Conservation (phyloP, 495 filamentous ascomycete species). For the Geopyxis carbonaria region DNA sequence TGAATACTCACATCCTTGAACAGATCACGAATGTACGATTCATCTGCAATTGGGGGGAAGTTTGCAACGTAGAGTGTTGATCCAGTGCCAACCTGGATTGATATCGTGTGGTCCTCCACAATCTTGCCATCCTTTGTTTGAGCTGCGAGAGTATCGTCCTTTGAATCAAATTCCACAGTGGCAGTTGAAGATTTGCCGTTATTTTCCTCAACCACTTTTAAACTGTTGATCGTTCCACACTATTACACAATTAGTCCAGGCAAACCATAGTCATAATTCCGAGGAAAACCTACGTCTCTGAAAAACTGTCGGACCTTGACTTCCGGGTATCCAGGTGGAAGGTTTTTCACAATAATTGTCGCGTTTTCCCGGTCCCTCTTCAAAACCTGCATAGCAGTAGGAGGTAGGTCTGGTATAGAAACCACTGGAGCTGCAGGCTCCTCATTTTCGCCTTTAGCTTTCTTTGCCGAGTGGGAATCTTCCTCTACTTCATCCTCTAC, state of each 20-base stretch:
- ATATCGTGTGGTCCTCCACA: slow-evolving; percentile 51
- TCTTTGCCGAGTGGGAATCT: slow-evolving; percentile 18
- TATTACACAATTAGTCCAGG: slow-evolving; percentile 21
- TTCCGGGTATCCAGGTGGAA: slow-evolving; percentile 52
- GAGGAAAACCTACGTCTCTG: slow-evolving; percentile 40
- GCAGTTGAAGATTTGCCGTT: slow-evolving; percentile 46
- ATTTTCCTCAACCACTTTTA: slow-evolving; percentile 44
- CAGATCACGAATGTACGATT: slow-evolving; percentile 55
- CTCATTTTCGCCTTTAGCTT: slow-evolving; percentile 20
- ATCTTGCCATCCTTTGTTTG: slow-evolving; percentile 60
- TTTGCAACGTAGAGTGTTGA: slow-evolving; percentile 82
- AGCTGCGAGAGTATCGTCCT: slow-evolving; percentile 66
- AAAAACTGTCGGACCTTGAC: slow-evolving; percentile 73
- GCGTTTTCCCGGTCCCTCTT: slow-evolving; percentile 82
- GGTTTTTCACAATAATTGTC: slow-evolving; percentile 58
- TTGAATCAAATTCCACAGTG: slow-evolving; percentile 65
- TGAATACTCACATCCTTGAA: slow-evolving; percentile 41
- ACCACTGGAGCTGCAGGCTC: slow-evolving; percentile 11
- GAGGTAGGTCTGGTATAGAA: slow-evolving; percentile 16
- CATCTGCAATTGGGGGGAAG: slow-evolving; percentile 72
- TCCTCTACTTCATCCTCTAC: slow-evolving; percentile 14
- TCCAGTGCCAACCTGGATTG: slow-evolving; percentile 52
- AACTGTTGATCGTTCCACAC: slow-evolving; percentile 62
- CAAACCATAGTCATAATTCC: neutral
- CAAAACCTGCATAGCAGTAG: slow-evolving; percentile 28